Conservation (phyloP, 208 protist species). For the Lotmaria passim region DNA sequence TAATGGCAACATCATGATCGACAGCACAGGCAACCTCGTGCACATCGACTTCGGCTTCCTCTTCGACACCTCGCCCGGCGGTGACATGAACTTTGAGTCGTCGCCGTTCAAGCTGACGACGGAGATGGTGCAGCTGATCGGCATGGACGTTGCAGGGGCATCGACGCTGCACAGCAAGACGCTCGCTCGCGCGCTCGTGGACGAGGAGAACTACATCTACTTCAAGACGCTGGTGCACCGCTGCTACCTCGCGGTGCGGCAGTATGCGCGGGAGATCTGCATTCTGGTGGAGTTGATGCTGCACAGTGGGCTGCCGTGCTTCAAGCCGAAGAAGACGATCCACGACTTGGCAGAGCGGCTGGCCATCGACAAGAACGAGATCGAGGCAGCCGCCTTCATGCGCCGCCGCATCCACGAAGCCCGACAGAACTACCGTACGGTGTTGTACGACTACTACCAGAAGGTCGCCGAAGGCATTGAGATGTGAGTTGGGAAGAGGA, state of each 20-base stretch:
- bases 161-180: slow-evolving; percentile 61
- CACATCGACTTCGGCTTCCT: slow-evolving; percentile 99
- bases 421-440: slow-evolving; percentile 80
- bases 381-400: slow-evolving; percentile 86
- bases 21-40: slow-evolving; percentile 91
- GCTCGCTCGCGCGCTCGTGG: slow-evolving; percentile 72
- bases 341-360: slow-evolving; percentile 74
- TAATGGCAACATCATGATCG: slow-evolving; percentile 96
- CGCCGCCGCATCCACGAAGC: slow-evolving; percentile 74
- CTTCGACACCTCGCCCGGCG: slow-evolving; percentile 94
- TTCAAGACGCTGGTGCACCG: slow-evolving; percentile 83
- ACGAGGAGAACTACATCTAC: slow-evolving; percentile 84
- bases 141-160: slow-evolving; percentile 63
- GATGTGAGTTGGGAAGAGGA: slow-evolving; percentile 39
- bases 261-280: slow-evolving; percentile 83
- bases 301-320: slow-evolving; percentile 84
- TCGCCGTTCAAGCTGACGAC: slow-evolving; percentile 94
- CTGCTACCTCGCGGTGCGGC: slow-evolving; percentile 85
- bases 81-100: slow-evolving; percentile 95
- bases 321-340: slow-evolving; percentile 86
- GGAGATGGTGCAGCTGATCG: slow-evolving; percentile 94
- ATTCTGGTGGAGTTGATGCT: slow-evolving; percentile 90
- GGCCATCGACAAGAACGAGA: slow-evolving; percentile 73
- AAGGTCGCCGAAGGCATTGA: slow-evolving; percentile 85
- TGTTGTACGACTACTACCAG: slow-evolving; percentile 88